These are phyloP conservation scores for Ceratorhiza oryzae-sativae DNA, from an alignment of 1,284 basidiomycete species.

Conservation along the genomic window DNA sequence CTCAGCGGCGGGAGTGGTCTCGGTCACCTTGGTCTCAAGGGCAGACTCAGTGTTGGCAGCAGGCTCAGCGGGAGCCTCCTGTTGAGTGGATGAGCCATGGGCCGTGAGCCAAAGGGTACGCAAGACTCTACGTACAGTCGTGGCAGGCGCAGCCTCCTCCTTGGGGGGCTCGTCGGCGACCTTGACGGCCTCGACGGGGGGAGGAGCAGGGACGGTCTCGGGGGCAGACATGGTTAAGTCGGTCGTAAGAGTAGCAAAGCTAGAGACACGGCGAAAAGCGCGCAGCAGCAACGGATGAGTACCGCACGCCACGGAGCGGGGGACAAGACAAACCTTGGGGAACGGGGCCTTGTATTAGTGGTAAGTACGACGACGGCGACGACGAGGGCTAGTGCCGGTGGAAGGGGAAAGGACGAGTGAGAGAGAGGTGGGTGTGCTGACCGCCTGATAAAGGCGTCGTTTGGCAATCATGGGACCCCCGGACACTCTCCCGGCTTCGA, in stretches of 20 bases:
- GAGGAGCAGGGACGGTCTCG: conserved; percentile 44
- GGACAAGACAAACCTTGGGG: conserved; percentile 6
- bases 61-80: conserved; percentile 20
- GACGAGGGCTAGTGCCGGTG: not conserved
- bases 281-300: not conserved
- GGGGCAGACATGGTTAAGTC: conserved; percentile 77
- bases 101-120: not conserved
- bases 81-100: conserved; percentile 20
- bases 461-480: conserved; percentile 34
- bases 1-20: conserved; percentile 39
- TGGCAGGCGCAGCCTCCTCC: conserved; percentile 33
- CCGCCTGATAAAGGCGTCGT: conserved; percentile 36
- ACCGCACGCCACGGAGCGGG: not conserved
- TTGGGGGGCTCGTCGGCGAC: conserved; percentile 51
- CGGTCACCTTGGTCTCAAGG: conserved; percentile 39
- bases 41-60: conserved; percentile 45
- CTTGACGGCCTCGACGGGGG: conserved; percentile 55
- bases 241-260: conserved; percentile 24
- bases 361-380: not conserved
- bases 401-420: conserved; percentile 34
- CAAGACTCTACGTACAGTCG: conserved; percentile 30
- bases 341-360: conserved; percentile 13
- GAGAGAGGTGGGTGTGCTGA: conserved; percentile 5
- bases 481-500: conserved; percentile 23
- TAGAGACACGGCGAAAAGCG: conserved; percentile 19